A percentile compares a stretch with the other conserved stretches of the same genome.
Conservation (phyloP, 2,329 filamentous ascomycete genomes). For the Pseudogymnoascus sp. region DNA sequence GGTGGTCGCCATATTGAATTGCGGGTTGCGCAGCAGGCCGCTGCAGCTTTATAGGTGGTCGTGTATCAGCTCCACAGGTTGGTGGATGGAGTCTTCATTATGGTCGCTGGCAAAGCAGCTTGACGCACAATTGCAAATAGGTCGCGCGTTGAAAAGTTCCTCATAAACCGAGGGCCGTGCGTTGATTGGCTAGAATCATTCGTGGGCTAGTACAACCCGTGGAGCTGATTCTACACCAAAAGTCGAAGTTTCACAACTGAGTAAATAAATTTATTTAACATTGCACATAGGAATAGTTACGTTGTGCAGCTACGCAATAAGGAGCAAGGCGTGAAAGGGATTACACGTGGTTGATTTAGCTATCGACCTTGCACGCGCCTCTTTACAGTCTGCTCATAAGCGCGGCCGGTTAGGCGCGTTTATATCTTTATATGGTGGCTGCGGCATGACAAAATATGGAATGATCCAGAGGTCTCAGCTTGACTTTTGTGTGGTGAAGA, state of each 20-base stretch:
- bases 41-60: constrained; percentile 17
- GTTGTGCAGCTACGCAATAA: not conserved
- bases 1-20: constrained; percentile 76
- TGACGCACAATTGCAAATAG: constrained; percentile 2
- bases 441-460: not conserved
- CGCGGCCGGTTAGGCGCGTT: not conserved
- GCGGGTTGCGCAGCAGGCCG: constrained; percentile 22
- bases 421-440: not conserved
- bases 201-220: not conserved
- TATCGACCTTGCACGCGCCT: not conserved
- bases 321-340: not conserved
- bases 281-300: not conserved
- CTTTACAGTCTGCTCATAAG: not conserved
- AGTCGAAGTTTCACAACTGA: not conserved
- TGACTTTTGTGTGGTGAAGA: not conserved
- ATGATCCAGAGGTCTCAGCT: not conserved
- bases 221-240: not conserved
- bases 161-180: constrained; percentile 6
- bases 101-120: constrained; percentile 8
- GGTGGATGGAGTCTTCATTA: constrained; percentile 6
- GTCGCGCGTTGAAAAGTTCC: constrained; percentile 8
- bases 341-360: not conserved
- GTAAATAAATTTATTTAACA: not conserved
- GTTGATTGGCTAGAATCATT: constrained; percentile 5
- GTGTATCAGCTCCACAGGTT: constrained; percentile 7